These are phyloP conservation scores for Decorospora gaudefroyi DNA, from an alignment of 2,329 filamentous ascomycete species.

Conservation along the genomic window DNA sequence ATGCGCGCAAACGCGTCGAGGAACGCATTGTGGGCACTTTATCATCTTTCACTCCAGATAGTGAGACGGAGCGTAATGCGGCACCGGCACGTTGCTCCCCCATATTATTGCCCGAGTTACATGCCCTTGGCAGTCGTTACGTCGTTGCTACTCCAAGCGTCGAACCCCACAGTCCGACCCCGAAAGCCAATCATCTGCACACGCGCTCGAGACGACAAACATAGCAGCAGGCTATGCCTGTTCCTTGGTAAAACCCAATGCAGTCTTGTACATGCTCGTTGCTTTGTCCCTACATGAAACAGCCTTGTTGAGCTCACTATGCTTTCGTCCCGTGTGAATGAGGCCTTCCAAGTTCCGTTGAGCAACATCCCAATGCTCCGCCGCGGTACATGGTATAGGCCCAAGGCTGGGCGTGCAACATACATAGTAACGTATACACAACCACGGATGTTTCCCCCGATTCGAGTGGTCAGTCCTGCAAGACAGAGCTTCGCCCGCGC, in stretches of 20 bases:
- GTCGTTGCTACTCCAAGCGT: conserved; percentile 15
- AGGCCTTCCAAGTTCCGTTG: too few relatives aligned
- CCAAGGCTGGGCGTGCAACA: too few relatives aligned
- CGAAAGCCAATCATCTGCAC: conserved; percentile 12
- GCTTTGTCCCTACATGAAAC: too few relatives aligned
- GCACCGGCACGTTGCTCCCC: conserved; percentile 4
- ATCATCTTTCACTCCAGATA: conserved; percentile 2
- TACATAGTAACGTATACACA: too few relatives aligned
- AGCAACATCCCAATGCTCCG: too few relatives aligned
- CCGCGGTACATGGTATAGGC: too few relatives aligned
- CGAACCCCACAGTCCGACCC: conserved; percentile 15
- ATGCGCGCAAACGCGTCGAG: conserved; percentile 10
- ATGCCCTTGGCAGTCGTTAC: conserved; percentile 8
- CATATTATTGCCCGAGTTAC: conserved; percentile 7
- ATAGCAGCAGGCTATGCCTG: background rate
- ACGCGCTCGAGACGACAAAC: conserved; percentile 9
- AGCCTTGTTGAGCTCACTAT: too few relatives aligned
- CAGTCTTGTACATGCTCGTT: background rate
- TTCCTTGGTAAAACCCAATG: background rate
- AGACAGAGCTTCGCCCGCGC: too few relatives aligned
- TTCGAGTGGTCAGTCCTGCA: too few relatives aligned
- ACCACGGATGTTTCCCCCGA: too few relatives aligned
- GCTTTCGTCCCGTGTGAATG: too few relatives aligned
- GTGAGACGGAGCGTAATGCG: background rate
- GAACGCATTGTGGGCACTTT: conserved; percentile 6